Percentiles rank a stretch among this genome's conserved stretches.
These are phyloP conservation scores for Arthrobotrys megalospora DNA, from an alignment of 2,329 filamentous ascomycete genomes.

Conservation along the genomic window DNA sequence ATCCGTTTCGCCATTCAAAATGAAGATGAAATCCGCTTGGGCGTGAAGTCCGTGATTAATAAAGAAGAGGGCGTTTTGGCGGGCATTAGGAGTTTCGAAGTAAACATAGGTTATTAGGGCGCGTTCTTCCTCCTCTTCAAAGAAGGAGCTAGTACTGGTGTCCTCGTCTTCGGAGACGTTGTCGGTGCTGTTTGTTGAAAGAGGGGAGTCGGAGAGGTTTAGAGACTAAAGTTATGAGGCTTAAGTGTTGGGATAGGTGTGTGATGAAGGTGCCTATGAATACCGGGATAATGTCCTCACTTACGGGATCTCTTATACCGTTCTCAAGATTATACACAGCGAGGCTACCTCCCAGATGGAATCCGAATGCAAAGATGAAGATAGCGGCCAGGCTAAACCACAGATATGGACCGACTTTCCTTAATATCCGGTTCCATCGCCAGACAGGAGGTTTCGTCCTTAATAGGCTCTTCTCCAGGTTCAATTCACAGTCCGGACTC, in stretches of 20 bases:
- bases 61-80: conserved; percentile 67
- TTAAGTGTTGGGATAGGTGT: background rate
- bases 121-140: background rate
- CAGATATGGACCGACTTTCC: background rate
- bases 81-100: conserved; percentile 65
- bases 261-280: no score
- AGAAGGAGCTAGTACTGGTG: no score
- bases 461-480: no score
- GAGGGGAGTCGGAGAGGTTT: background rate
- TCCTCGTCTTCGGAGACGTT: background rate
- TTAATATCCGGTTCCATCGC: background rate
- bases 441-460: no score
- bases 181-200: no score
- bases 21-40: conserved; percentile 68
- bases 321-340: conserved; percentile 4
- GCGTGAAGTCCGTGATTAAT: conserved; percentile 66
- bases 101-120: conserved; percentile 66
- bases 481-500: no score
- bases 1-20: conserved; percentile 66
- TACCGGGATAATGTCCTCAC: no score
- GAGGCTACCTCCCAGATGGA: conserved; percentile 2
- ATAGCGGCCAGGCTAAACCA: background rate
- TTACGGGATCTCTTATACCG: background rate
- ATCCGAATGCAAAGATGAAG: conserved; percentile 6
- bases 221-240: background rate